Evolutionary conservation across 768 basidiomycete species (phyloP).

Genomic region (Lentinula guzmanii): DNA sequence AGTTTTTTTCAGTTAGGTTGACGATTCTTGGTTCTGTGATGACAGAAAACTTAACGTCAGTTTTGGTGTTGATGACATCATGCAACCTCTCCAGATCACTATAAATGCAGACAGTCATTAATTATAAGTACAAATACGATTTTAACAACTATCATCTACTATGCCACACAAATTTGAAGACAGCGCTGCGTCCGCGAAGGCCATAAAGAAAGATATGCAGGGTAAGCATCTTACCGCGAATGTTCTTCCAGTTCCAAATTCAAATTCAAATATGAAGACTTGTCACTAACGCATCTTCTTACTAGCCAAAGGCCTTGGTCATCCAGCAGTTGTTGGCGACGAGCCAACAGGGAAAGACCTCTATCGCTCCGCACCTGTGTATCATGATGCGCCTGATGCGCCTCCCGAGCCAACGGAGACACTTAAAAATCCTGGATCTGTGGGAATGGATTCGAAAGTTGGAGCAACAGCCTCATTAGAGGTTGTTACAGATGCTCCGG

Average conservation of each 20-base stretch:
- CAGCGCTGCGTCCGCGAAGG: background rate
- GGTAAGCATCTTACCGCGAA: background rate
- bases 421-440: background rate
- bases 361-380: background rate
- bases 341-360: background rate
- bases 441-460: background rate
- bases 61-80: no score
- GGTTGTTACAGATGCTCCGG: conserved; percentile 1
- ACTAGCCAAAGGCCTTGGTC: background rate
- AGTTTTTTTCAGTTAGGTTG: no score
- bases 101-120: no score
- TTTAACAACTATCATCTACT: background rate
- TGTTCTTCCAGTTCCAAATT: no score
- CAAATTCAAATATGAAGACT: no score
- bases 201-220: conserved; percentile 1
- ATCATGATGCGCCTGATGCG: background rate
- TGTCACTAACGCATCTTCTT: background rate
- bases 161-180: conserved; percentile 2
- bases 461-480: background rate
- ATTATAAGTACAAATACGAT: background rate
- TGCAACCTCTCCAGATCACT: background rate
- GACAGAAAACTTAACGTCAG: no score
- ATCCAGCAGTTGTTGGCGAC: background rate
- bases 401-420: background rate
- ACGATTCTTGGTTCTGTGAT: no score